Conservation (phyloP, 345 rosid genomes). For the Arabidopsis thaliana region DNA sequence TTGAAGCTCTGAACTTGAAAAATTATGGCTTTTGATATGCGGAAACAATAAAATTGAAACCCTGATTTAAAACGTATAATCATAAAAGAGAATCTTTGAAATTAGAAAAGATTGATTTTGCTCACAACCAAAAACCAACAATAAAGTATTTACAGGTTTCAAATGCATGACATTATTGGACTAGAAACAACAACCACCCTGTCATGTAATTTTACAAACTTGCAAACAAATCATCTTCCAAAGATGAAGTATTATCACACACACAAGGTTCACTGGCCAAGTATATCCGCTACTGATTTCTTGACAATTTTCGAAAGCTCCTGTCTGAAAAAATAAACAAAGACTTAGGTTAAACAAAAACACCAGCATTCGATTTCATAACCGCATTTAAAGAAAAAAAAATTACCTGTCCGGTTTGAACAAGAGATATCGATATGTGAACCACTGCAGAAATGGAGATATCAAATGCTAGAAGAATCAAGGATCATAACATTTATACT, state of each 20-base stretch:
- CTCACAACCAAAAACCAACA: slow-evolving; percentile 32
- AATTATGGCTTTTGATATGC: too few relatives aligned
- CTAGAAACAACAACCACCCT: slow-evolving; percentile 16
- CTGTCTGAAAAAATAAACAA: slow-evolving; percentile 53
- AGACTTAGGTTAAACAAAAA: neutral
- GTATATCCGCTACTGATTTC: slow-evolving; percentile 62
- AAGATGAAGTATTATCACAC: slow-evolving; percentile 5
- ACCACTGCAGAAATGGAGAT: neutral
- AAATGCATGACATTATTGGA: slow-evolving; percentile 5
- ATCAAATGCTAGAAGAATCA: neutral
- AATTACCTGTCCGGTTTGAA: slow-evolving; percentile 81
- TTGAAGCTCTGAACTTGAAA: too few relatives aligned
- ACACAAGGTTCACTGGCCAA: slow-evolving; percentile 60
- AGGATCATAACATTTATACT: neutral
- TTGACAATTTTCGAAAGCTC: slow-evolving; percentile 70
- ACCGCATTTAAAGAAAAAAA: neutral
- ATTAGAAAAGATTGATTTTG: neutral
- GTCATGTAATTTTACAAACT: slow-evolving; percentile 29
- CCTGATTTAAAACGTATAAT: too few relatives aligned
- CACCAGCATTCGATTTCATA: slow-evolving; percentile 2
- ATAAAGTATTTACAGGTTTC: slow-evolving; percentile 35
- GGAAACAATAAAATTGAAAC: too few relatives aligned
- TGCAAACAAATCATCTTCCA: slow-evolving; percentile 24
- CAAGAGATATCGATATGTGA: slow-evolving; percentile 84
- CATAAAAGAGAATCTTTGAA: too few relatives aligned